Evolutionary conservation across 2,329 filamentous ascomycete species (phyloP).

Genomic region (Diaporthe sp.): DNA sequence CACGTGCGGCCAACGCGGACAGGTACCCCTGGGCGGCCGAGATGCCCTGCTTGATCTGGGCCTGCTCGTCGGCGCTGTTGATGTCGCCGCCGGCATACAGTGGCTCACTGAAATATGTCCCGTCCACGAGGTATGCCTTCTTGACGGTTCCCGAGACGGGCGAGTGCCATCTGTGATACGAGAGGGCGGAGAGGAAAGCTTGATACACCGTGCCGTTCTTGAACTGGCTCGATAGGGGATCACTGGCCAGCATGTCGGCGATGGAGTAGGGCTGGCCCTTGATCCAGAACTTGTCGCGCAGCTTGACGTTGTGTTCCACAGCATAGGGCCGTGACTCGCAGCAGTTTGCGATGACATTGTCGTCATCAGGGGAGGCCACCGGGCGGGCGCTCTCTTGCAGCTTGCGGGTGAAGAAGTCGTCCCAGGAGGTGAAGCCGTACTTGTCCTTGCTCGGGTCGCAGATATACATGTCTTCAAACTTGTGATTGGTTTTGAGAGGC

Average conservation of each 20-base stretch:
- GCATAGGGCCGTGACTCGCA: slow-evolving; percentile 75
- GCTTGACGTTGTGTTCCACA: slow-evolving; percentile 62
- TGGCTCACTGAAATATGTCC: slow-evolving; percentile 77
- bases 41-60: slow-evolving; percentile 53
- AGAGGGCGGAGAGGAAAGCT: slow-evolving; percentile 75
- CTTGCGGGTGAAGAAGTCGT: slow-evolving; percentile 75
- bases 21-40: slow-evolving; percentile 74
- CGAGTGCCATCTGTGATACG: slow-evolving; percentile 80
- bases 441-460: slow-evolving; percentile 69
- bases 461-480: slow-evolving; percentile 71
- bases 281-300: slow-evolving; percentile 75
- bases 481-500: slow-evolving; percentile 55
- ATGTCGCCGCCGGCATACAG: slow-evolving; percentile 56
- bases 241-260: slow-evolving; percentile 72
- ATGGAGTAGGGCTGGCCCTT: slow-evolving; percentile 79
- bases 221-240: slow-evolving; percentile 67
- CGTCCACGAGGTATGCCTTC: slow-evolving; percentile 67
- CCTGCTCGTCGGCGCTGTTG: slow-evolving; percentile 44
- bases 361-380: slow-evolving; percentile 68
- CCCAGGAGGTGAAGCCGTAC: slow-evolving; percentile 77
- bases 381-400: slow-evolving; percentile 69
- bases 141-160: slow-evolving; percentile 74
- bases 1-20: slow-evolving; percentile 76
- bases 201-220: slow-evolving; percentile 77
- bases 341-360: slow-evolving; percentile 69